These are phyloP conservation scores for Albugo laibachii DNA, from an alignment of 352 stramenopile genomes.

Conservation along the genomic window DNA sequence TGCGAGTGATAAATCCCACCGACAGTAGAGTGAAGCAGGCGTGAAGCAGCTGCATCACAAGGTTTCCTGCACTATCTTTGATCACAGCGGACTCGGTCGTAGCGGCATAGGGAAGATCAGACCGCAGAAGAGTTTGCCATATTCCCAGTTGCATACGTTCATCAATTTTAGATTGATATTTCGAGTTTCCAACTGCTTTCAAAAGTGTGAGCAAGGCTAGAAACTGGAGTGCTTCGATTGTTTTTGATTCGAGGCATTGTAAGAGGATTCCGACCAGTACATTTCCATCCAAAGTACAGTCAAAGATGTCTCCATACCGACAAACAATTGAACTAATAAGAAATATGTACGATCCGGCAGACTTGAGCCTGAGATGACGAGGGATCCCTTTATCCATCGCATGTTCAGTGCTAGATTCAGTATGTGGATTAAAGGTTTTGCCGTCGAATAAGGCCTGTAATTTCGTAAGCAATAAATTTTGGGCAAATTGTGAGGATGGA, in stretches of 20 bases:
- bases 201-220: constrained; percentile 24
- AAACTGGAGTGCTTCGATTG: constrained; percentile 25
- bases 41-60: constrained; percentile 26
- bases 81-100: constrained; percentile 23
- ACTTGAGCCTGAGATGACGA: not conserved
- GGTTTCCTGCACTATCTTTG: constrained; percentile 21
- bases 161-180: constrained; percentile 13
- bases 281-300: constrained; percentile 36
- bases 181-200: constrained; percentile 18
- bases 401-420: not conserved
- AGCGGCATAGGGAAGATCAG: constrained; percentile 27
- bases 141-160: constrained; percentile 24
- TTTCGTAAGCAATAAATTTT: not conserved
- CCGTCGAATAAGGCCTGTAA: not conserved
- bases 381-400: not conserved
- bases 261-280: constrained; percentile 22
- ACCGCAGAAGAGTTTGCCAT: constrained; percentile 25
- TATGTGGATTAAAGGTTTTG: not conserved
- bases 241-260: constrained; percentile 21
- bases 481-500: not conserved
- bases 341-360: constrained; percentile 20
- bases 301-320: constrained; percentile 28
- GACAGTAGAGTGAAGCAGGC: constrained; percentile 14
- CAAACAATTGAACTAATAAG: constrained; percentile 22
- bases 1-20: constrained; percentile 17